Percentiles rank a stretch among this genome's conserved stretches.
Evolutionary conservation across 176 grass and related monocot species (phyloP).

Genomic region (barley (Hordeum vulgare)): MorexV3_pseudomolecules_assembly NC_058522.1:338644377-338644876

Average conservation of each 20-base stretch:
- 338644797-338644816: constrained; percentile 12
- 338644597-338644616: constrained; percentile 33
- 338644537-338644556: constrained; percentile 31
- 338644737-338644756: constrained; percentile 20
- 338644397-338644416: constrained; percentile 46
- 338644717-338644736: background rate
- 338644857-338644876: constrained; percentile 33
- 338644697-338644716: constrained; percentile 24
- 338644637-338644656: constrained; percentile 34
- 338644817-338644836: constrained; percentile 19
- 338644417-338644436: constrained; percentile 68
- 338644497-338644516: constrained; percentile 77
- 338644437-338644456: constrained; percentile 50
- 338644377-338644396: constrained; percentile 23
- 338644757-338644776: constrained; percentile 24
- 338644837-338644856: constrained; percentile 1
- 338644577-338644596: constrained; percentile 24
- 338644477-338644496: constrained; percentile 87
- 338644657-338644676: constrained; percentile 15
- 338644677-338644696: constrained; percentile 13
- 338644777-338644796: background rate
- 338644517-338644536: constrained; percentile 48
- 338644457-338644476: constrained; percentile 94
- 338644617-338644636: constrained; percentile 27
- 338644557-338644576: constrained; percentile 22